Evolutionary conservation across 2,329 filamentous ascomycete genomes (phyloP).

Genomic region (Xylariaceae sp.): DNA sequence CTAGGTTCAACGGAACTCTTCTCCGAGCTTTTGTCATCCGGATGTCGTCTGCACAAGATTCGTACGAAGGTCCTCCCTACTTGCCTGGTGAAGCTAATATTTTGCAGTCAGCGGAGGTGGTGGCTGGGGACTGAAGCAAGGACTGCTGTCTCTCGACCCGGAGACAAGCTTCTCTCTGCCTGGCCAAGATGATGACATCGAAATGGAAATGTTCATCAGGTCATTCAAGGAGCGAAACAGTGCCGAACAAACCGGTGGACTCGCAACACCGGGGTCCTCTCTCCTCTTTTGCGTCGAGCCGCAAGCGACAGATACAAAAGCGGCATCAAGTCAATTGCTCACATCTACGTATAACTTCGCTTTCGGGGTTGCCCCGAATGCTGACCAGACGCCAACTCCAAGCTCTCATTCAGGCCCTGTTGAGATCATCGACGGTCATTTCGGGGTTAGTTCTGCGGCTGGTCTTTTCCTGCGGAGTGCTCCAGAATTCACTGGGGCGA

Average conservation of each 20-base stretch:
- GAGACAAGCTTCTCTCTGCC: constrained; percentile 60
- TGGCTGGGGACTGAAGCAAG: constrained; percentile 83
- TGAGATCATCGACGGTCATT: constrained; percentile 50
- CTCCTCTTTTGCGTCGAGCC: constrained; percentile 69
- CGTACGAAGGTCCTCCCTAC: constrained; percentile 44
- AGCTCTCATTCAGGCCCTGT: constrained; percentile 34
- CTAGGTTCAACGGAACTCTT: constrained; percentile 40
- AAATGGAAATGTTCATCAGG: constrained; percentile 58
- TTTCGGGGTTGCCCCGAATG: constrained; percentile 36
- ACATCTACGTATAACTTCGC: constrained; percentile 17
- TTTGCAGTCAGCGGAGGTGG: constrained; percentile 76
- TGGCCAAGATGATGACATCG: constrained; percentile 60
- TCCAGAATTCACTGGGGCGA: constrained; percentile 9
- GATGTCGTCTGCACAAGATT: constrained; percentile 56
- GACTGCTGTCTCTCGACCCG: constrained; percentile 79
- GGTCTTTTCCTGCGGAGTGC: constrained; percentile 58
- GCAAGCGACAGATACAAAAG: constrained; percentile 27
- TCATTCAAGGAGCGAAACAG: constrained; percentile 50
- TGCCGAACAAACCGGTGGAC: constrained; percentile 53
- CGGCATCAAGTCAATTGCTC: constrained; percentile 19
- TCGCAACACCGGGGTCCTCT: constrained; percentile 67
- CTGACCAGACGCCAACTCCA: constrained; percentile 18
- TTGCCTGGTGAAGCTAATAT: constrained; percentile 31
- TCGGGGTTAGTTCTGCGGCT: constrained; percentile 68
- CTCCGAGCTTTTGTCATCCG: constrained; percentile 47